Evolutionary conservation across 257 asterid genomes (phyloP).

Genomic region (Agastache rugosa): DNA sequence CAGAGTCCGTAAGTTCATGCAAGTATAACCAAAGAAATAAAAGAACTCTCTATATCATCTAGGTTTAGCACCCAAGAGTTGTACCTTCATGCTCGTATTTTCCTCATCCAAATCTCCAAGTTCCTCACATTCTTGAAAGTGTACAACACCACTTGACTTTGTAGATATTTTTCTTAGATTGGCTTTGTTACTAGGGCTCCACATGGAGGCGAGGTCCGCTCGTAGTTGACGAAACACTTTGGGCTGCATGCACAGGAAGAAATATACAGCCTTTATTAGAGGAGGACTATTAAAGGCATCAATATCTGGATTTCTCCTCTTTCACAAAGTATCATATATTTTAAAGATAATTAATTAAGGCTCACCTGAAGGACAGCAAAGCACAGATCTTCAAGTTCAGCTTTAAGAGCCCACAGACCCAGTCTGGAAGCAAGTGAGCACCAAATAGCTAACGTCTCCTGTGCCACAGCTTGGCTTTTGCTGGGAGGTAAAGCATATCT

Average conservation of each 20-base stretch:
- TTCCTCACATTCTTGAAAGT: constrained; percentile 57
- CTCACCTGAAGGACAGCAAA: constrained; percentile 94
- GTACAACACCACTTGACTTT: constrained; percentile 48
- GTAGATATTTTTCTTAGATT: constrained; percentile 61
- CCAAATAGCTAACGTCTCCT: constrained; percentile 96
- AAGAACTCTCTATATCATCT: constrained; percentile 16
- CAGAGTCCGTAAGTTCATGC: constrained; percentile 10
- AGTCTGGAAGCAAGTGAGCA: constrained; percentile 97
- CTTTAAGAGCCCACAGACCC: constrained; percentile 97
- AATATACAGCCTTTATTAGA: constrained; percentile 31
- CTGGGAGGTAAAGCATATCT: constrained; percentile 87
- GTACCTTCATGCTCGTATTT: constrained; percentile 78
- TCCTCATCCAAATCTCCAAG: constrained; percentile 56
- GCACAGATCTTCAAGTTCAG: constrained; percentile 97
- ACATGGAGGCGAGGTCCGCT: constrained; percentile 89
- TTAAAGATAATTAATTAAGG: constrained; percentile 31
- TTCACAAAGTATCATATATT: constrained; percentile 20
- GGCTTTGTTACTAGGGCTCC: constrained; percentile 69
- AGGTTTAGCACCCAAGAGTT: constrained; percentile 28
- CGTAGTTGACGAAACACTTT: constrained; percentile 74
- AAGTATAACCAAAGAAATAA: constrained; percentile 1
- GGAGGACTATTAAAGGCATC: constrained; percentile 19
- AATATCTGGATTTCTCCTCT: constrained; percentile 13
- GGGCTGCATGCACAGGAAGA: constrained; percentile 75
- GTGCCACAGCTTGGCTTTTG: constrained; percentile 96